These are phyloP conservation scores for Rhizophagus sp. DNA, from an alignment of 192 early-diverging fungal genomes.

Conservation along the genomic window DNA sequence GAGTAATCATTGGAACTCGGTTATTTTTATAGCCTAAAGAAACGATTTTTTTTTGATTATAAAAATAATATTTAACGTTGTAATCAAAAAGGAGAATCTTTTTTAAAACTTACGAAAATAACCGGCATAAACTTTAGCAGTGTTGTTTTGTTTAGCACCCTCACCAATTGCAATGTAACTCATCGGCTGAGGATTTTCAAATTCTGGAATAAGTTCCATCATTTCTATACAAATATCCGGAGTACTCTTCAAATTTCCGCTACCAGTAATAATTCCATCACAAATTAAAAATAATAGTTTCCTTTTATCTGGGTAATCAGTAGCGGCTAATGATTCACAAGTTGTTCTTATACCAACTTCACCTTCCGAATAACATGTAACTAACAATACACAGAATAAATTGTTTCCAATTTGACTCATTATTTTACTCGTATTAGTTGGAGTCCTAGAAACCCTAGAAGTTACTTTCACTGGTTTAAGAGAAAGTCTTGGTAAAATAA, in stretches of 20 bases:
- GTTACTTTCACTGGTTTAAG: slow-evolving; percentile 18
- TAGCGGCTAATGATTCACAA: slow-evolving; percentile 79
- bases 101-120: slow-evolving; percentile 65
- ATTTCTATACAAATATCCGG: slow-evolving; percentile 79
- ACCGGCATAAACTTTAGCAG: slow-evolving; percentile 77
- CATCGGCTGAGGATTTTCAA: slow-evolving; percentile 50
- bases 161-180: slow-evolving; percentile 71
- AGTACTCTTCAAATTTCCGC: slow-evolving; percentile 70
- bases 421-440: slow-evolving; percentile 37
- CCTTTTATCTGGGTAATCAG: slow-evolving; percentile 82
- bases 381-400: slow-evolving; percentile 67
- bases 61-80: not conserved
- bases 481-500: slow-evolving; percentile 59
- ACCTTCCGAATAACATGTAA: slow-evolving; percentile 93
- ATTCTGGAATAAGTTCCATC: slow-evolving; percentile 55
- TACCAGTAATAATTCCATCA: slow-evolving; percentile 89
- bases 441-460: slow-evolving; percentile 12
- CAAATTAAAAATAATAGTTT: slow-evolving; percentile 86
- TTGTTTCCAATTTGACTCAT: slow-evolving; percentile 47
- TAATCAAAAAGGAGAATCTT: not conserved
- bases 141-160: slow-evolving; percentile 70
- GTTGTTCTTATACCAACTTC: slow-evolving; percentile 77
- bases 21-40: slow-evolving; percentile 38
- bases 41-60: not conserved
- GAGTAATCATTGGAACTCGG: slow-evolving; percentile 66